Conservation (phyloP, 306 rosid species). For the Cyamopsis tetragonoloba region DNA sequence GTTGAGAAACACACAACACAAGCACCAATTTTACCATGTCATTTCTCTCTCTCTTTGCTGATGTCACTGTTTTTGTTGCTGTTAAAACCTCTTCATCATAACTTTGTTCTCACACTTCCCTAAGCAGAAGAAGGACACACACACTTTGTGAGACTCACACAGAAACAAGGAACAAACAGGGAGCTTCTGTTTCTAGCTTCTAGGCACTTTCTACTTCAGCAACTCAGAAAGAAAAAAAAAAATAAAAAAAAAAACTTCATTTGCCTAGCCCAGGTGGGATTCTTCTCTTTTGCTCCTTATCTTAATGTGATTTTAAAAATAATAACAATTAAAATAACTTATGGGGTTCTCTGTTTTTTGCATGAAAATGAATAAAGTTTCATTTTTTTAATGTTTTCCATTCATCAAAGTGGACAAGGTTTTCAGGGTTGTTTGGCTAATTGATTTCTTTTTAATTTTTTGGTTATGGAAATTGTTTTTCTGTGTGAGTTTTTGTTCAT, state of each 20-base stretch:
- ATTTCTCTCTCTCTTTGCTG: slow-evolving; percentile 27
- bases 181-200: slow-evolving; percentile 11
- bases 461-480: not conserved
- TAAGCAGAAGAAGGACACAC: not conserved
- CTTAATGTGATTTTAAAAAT: slow-evolving; percentile 4
- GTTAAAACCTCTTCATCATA: slow-evolving; percentile 39
- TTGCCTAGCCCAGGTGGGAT: slow-evolving; percentile 20
- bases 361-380: not conserved
- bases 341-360: slow-evolving; percentile 13
- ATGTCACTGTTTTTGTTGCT: slow-evolving; percentile 38
- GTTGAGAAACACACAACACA: not conserved
- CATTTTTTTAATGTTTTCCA: not conserved
- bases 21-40: slow-evolving; percentile 14
- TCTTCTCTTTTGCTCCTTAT: slow-evolving; percentile 21
- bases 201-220: slow-evolving; percentile 8
- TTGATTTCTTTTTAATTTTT: not conserved
- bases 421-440: not conserved
- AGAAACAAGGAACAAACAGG: slow-evolving; percentile 16
- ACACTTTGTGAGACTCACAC: slow-evolving; percentile 8
- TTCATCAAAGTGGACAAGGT: not conserved
- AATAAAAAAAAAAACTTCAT: not conserved
- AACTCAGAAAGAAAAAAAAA: not conserved
- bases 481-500: not conserved
- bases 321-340: not conserved
- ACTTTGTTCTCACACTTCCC: slow-evolving; percentile 25